Base-by-base conservation (phyloP, 495 filamentous ascomycete genomes). In the Clavariopsis aquatica region DNA sequence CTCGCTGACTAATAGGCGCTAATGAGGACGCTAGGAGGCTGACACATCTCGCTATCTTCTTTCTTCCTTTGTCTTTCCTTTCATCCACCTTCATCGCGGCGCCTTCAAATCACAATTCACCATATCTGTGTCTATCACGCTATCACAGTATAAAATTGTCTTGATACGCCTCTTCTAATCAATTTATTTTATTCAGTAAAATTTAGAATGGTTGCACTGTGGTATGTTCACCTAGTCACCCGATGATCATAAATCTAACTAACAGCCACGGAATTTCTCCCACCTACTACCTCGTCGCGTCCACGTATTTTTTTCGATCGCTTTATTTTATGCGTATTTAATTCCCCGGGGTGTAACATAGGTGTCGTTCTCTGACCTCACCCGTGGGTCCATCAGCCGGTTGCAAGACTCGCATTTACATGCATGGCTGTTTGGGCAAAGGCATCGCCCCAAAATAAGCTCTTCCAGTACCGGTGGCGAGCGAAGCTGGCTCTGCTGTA, bases 391-490 rank as follows among this genome's bases (percentile, higher is more conserved):
- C 46, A 47, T 20, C 29, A 62, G 58, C 52, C 53, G 45, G 53
- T 49, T 43, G 15, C 27, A 15, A 31, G 27, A 43, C 52, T 49
- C 28, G 51, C n/a, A 13, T 17, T n/a, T 9, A 2, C 17, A 1
- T 22, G 6, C 24, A 62, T 62, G 58, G 52, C 52, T 67, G 36
- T 46, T n/a, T 57, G 65, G n/a, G 36, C 55, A 68, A 68, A 68
- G 65, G 65, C 65, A 59, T 12, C 49, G 49, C 49, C 65, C 65
- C 17, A 68, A 47, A 68, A 29, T n/a, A 68, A 64, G 65, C 41
- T 41, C 52, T 43, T 27, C 31, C 65, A 49, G 60, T 49, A 52
- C 38, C 45, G 38, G 63, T 67, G 64, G 24, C 57, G 58, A 22
- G 52, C 51, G n/a, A 22, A 56, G 27, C 24, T 43, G 23, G 49